Base-by-base conservation (phyloP, 2,329 filamentous ascomycete species). In the Talaromyces sp. region DNA sequence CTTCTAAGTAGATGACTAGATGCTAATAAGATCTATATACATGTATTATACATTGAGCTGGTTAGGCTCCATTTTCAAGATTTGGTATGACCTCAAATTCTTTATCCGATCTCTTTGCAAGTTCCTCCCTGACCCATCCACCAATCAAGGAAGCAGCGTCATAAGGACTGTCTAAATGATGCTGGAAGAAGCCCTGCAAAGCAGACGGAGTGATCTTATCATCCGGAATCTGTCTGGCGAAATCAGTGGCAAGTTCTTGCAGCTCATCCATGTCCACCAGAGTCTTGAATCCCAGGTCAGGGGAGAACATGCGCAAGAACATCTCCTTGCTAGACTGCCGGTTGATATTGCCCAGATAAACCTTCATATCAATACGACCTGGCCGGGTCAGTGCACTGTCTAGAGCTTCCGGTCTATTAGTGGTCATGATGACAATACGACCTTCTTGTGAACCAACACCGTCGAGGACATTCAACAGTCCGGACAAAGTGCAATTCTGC, bases 401-500 rank as follows among this genome's bases (percentile, higher is more conserved):
- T 0, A 94, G 84, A 15, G 85, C 83, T 70, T 93, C 88, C 2
- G 89, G 89, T 67, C 87, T 85, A 76, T 94, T 95, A 36, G 90
- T 92, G 0, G 91, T 93, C 89, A 93, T 92, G 78, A 94, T 88
- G 19, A 94, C 84, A 13, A 94, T 86, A 54, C 90, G 86, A 29
- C 91, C 91, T 78, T 94, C 91, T 70, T 91, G 90, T 2, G 88
- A 90, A 1, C 89, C 90, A 1, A 93, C 91, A 63, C 92, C 91
- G 72, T 96, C 91, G 47, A 96, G 92, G 65, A 90, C 89, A 76
- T 96, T 96, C 61, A 96, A 84, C 1, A 96, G 83, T 0, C 91
- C 91, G 0, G 90, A 91, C 1, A 95, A 83, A 0, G 90, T 91
- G 69, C 61, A 67, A 25, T 63, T 64, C n/a, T n/a, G 60, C 25